These are phyloP conservation scores for Fraxinus albicans DNA, from an alignment of 305 asterid genomes.

Conservation along the genomic window DNA sequence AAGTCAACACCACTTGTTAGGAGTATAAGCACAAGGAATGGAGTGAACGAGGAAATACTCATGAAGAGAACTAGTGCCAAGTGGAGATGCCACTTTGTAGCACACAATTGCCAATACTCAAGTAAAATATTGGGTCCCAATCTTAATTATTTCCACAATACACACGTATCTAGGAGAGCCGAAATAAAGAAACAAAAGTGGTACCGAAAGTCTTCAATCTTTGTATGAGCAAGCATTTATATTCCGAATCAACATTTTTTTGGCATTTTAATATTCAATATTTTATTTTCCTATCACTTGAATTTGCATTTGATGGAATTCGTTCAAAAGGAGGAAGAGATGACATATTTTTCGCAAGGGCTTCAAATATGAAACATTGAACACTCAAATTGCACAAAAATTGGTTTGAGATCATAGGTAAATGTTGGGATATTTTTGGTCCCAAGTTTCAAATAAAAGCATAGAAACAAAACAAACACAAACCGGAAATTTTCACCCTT, in stretches of 20 bases:
- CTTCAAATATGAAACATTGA: neutral
- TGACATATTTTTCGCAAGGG: neutral
- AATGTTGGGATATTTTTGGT: neutral
- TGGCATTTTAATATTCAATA: neutral
- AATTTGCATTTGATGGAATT: neutral
- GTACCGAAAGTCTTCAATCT: neutral
- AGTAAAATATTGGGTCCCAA: neutral
- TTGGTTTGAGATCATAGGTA: neutral
- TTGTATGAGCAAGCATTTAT: too few relatives aligned
- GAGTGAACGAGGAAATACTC: neutral
- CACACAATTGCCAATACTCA: neutral
- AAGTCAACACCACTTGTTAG: slow-evolving; percentile 40
- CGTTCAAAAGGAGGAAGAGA: neutral
- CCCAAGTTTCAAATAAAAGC: neutral
- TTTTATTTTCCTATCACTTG: neutral
- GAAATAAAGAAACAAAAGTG: too few relatives aligned
- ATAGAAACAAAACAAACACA: neutral
- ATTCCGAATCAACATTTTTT: neutral
- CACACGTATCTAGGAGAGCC: neutral
- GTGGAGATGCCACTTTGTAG: neutral
- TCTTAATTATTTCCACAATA: neutral
- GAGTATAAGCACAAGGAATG: neutral
- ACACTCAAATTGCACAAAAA: neutral
- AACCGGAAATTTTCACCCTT: neutral
- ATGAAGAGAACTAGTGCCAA: slow-evolving; percentile 5